Conservation (phyloP, 106 monocot genomes). For the Apostasia shenzhenica region DNA sequence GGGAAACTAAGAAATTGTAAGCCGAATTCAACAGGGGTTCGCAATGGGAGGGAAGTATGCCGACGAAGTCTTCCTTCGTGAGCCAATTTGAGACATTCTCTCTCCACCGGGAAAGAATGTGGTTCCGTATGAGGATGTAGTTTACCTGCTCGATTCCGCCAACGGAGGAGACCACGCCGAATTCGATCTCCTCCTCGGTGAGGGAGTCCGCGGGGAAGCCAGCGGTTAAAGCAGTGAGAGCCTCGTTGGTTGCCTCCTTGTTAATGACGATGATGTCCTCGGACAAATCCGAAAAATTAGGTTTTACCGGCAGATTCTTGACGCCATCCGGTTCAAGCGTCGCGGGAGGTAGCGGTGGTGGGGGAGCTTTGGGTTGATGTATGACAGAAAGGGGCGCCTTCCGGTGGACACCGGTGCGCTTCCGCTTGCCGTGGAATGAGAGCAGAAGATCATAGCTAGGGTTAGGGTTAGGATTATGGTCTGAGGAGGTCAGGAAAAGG, state of each 20-base stretch:
- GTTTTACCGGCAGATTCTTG: background rate
- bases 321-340: background rate
- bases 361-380: constrained; percentile 5
- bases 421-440: constrained; percentile 65
- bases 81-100: constrained; percentile 18
- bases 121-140: constrained; percentile 34
- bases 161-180: constrained; percentile 68
- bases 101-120: constrained; percentile 19
- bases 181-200: constrained; percentile 94
- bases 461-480: constrained; percentile 17
- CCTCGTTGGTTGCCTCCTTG: constrained; percentile 88
- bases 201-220: constrained; percentile 98
- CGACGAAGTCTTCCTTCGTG: constrained; percentile 18
- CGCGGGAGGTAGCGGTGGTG: constrained; percentile 1
- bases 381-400: constrained; percentile 18
- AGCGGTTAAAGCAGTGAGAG: constrained; percentile 79
- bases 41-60: constrained; percentile 49
- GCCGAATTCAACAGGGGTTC: constrained; percentile 55
- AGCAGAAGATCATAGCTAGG: constrained; percentile 24
- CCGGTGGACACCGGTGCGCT: constrained; percentile 90
- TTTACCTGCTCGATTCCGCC: constrained; percentile 98
- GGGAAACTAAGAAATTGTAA: constrained; percentile 57
- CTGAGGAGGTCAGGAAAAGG: background rate
- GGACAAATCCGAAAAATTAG: constrained; percentile 29
- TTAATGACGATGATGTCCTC: constrained; percentile 98